Percentiles rank a stretch among this genome's conserved stretches.
Evolutionary conservation across 2,329 filamentous ascomycete species (phyloP).

Genomic region (Cyclaneusma minus): DNA sequence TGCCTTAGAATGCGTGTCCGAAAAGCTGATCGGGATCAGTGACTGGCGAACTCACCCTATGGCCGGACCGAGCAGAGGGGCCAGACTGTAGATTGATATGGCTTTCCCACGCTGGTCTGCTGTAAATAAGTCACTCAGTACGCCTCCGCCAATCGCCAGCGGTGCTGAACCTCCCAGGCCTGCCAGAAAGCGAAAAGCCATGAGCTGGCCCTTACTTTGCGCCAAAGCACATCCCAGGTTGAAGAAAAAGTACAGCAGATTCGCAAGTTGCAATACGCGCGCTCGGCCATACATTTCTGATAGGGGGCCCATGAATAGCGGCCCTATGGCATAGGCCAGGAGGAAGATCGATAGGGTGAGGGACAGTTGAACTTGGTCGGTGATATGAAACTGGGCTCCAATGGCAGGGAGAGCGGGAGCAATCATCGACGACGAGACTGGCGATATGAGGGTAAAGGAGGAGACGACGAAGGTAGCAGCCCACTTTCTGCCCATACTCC

Average conservation of each 20-base stretch:
- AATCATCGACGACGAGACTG: slow-evolving; percentile 12
- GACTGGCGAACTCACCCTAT: slow-evolving; percentile 41
- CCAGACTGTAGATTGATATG: slow-evolving; percentile 42
- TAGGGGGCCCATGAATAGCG: slow-evolving; percentile 45
- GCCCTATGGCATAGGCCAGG: slow-evolving; percentile 29
- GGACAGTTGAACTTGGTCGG: no score
- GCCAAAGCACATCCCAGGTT: slow-evolving; percentile 37
- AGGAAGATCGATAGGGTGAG: slow-evolving; percentile 29
- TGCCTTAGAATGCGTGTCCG: no score
- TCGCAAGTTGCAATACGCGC: slow-evolving; percentile 39
- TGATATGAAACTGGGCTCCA: slow-evolving; percentile 35
- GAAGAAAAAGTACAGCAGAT: slow-evolving; percentile 37
- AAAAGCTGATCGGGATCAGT: slow-evolving; percentile 51
- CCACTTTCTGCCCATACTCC: slow-evolving; percentile 8
- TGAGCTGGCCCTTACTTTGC: slow-evolving; percentile 33
- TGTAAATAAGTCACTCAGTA: slow-evolving; percentile 39
- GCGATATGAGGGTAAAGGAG: slow-evolving; percentile 1
- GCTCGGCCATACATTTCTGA: slow-evolving; percentile 45
- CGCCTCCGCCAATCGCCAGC: slow-evolving; percentile 28
- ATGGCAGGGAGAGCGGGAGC: slow-evolving; percentile 35
- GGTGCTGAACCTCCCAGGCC: slow-evolving; percentile 43
- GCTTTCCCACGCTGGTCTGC: slow-evolving; percentile 45
- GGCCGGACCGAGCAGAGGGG: slow-evolving; percentile 45
- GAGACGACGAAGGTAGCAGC: slow-evolving; percentile 7
- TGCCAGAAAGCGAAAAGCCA: slow-evolving; percentile 40